These are phyloP conservation scores for Solanum pimpinellifolium DNA, from an alignment of 257 asterid species.

Conservation along the genomic window DNA sequence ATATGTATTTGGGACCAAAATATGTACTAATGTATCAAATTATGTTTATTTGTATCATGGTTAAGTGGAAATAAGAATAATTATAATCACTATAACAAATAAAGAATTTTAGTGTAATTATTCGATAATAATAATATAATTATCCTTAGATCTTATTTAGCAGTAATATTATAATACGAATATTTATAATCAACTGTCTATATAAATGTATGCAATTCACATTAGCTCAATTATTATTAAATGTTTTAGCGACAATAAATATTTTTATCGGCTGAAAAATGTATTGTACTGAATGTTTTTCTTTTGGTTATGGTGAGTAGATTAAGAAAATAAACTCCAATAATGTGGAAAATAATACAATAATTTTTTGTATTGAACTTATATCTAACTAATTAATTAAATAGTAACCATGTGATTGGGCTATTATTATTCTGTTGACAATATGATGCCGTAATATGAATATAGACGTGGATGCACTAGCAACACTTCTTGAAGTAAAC, in stretches of 20 bases:
- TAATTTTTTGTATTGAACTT: not conserved
- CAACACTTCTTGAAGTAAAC: slow-evolving; percentile 5
- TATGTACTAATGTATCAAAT: not conserved
- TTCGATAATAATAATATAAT: too few relatives aligned
- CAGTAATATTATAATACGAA: too few relatives aligned
- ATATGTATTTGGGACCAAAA: not conserved
- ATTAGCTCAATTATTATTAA: too few relatives aligned
- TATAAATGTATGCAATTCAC: too few relatives aligned
- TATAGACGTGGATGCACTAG: slow-evolving; percentile 19
- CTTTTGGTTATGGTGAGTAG: not conserved
- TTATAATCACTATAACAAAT: too few relatives aligned
- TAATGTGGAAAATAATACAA: not conserved
- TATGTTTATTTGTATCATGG: not conserved
- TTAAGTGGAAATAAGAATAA: not conserved
- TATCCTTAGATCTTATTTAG: too few relatives aligned
- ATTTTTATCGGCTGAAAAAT: fast-evolving
- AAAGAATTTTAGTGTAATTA: too few relatives aligned
- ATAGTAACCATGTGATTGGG: not conserved
- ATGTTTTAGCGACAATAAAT: too few relatives aligned
- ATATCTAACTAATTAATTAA: not conserved
- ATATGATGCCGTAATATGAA: slow-evolving; percentile 7
- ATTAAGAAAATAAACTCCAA: not conserved
- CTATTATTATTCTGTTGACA: not conserved
- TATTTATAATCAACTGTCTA: too few relatives aligned
- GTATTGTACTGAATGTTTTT: too few relatives aligned